Conservation (phyloP, 805 yeast genomes). For the Phaffomyces thermotolerans region DNA sequence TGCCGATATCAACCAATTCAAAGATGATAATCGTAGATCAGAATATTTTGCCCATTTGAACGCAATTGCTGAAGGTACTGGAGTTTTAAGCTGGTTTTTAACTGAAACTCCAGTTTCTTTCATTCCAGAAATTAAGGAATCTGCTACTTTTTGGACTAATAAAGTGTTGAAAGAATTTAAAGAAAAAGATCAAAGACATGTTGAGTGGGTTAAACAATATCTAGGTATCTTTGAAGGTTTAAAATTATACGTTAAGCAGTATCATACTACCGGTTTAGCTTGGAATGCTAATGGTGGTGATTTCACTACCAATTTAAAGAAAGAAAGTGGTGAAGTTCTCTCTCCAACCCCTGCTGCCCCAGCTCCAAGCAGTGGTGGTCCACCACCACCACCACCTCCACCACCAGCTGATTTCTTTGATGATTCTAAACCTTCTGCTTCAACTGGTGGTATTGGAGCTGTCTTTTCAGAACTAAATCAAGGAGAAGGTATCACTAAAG, state of each 20-base stretch:
- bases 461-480: conserved; percentile 86
- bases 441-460: conserved; percentile 63
- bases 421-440: conserved; percentile 27
- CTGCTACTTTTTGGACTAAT: conserved; percentile 92
- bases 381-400: conserved; percentile 97
- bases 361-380: conserved; percentile 78
- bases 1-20: conserved; percentile 48
- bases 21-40: conserved; percentile 70
- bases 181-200: conserved; percentile 60
- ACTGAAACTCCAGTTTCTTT: conserved; percentile 66
- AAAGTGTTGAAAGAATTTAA: conserved; percentile 79
- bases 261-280: conserved; percentile 76
- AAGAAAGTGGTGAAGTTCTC: conserved; percentile 27
- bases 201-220: conserved; percentile 75
- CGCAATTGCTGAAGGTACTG: conserved; percentile 82
- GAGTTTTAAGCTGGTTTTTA: conserved; percentile 88
- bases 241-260: conserved; percentile 65
- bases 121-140: conserved; percentile 79
- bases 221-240: conserved; percentile 60
- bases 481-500: conserved; percentile 79
- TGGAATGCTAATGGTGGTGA: conserved; percentile 65
- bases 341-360: conserved; percentile 52
- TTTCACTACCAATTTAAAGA: conserved; percentile 41
- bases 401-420: conserved; percentile 70
- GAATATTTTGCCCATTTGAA: conserved; percentile 64